Percentiles rank a stretch among this genome's conserved stretches.
Conservation (phyloP, 2,329 filamentous ascomycete species). For the Xylariaceae sp. region DNA sequence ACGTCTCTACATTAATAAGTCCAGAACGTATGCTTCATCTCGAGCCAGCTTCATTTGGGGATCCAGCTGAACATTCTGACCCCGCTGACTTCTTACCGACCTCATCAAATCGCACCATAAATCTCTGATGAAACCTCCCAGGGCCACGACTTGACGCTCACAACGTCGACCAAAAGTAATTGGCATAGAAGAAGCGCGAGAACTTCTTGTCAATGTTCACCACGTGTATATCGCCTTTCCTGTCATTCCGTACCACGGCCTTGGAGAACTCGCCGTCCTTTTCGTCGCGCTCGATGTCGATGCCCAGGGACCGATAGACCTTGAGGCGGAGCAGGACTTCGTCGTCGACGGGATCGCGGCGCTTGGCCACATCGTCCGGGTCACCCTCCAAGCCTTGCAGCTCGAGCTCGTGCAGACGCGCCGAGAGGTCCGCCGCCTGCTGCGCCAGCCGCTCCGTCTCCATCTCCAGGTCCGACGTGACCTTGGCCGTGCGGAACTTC, state of each 20-base stretch:
- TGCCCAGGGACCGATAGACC: conserved; percentile 85
- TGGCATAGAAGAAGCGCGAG: conserved; percentile 86
- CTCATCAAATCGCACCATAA: too few species aligned
- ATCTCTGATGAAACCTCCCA: not conserved
- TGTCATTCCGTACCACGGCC: conserved; percentile 78
- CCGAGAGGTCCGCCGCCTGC: conserved; percentile 70
- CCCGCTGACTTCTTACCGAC: too few species aligned
- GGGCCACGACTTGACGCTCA: not conserved
- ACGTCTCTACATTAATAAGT: too few species aligned
- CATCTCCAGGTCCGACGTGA: conserved; percentile 81
- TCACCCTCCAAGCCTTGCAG: conserved; percentile 77
- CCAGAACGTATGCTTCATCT: too few species aligned
- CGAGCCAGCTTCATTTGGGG: too few species aligned
- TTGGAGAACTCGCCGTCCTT: conserved; percentile 73
- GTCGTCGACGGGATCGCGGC: conserved; percentile 51
- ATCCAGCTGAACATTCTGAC: too few species aligned
- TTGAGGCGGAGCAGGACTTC: conserved; percentile 73
- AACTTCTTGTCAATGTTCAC: conserved; percentile 93
- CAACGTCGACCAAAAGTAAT: conserved; percentile 88
- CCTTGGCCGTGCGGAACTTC: conserved; percentile 93
- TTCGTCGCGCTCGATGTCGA: conserved; percentile 79
- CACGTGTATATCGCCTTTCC: conserved; percentile 88
- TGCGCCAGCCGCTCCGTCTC: conserved; percentile 88
- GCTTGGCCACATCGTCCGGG: conserved; percentile 23
- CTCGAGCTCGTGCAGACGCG: conserved; percentile 76